These are phyloP conservation scores for Fusarium redolens DNA, from an alignment of 2,329 filamentous ascomycete genomes.

Conservation along the genomic window DNA sequence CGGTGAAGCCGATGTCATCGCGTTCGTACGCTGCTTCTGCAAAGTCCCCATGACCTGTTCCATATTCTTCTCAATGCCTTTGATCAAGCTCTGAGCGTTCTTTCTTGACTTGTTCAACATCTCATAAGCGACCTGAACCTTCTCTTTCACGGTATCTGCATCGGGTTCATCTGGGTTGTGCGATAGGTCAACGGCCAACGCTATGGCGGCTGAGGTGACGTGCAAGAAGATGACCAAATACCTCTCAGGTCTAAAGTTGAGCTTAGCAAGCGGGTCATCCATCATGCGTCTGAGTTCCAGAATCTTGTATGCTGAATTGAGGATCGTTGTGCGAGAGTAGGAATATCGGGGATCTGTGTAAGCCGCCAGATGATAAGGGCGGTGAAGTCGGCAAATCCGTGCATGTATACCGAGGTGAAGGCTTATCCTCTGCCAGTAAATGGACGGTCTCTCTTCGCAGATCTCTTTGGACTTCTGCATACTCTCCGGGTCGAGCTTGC, in stretches of 20 bases:
- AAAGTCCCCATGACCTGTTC: background rate
- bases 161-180: background rate
- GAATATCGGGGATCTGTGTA: background rate
- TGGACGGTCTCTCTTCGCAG: background rate
- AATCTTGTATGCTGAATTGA: background rate
- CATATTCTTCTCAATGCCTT: background rate
- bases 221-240: background rate
- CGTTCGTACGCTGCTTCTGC: background rate
- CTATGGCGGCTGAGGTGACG: background rate
- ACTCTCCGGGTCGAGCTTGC: background rate
- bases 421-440: constrained; percentile 6
- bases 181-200: background rate
- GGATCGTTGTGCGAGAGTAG: background rate
- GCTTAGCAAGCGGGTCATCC: background rate
- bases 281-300: constrained; percentile 5
- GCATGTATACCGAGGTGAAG: background rate
- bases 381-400: constrained; percentile 6
- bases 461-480: background rate
- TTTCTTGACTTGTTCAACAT: background rate
- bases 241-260: background rate
- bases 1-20: background rate
- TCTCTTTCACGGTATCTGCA: background rate
- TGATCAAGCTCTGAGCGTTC: background rate
- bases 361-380: constrained; percentile 2
- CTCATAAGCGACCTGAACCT: background rate